Percentiles rank a stretch among this genome's conserved stretches.
phyloP scores from a whole-genome alignment of 805 yeast species.

The Clavispora phyllophila region DNA sequence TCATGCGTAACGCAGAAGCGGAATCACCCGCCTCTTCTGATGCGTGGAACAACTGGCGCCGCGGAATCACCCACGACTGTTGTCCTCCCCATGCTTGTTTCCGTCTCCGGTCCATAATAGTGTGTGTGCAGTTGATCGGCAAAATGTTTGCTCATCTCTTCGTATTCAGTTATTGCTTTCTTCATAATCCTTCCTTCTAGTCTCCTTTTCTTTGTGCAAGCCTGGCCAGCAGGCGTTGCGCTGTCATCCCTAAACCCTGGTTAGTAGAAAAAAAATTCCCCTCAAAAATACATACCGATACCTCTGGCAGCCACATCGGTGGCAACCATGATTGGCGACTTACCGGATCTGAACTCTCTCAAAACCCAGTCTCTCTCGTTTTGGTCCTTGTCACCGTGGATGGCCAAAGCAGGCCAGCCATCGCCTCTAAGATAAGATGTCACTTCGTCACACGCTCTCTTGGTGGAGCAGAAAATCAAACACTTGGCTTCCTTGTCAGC shows the following conservation, averaged over 20 bases:
- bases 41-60: not conserved
- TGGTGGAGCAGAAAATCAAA: conserved; percentile 91
- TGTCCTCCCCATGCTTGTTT: not conserved
- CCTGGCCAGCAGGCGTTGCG: conserved; percentile 1
- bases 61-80: conserved; percentile 6
- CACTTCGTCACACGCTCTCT: conserved; percentile 95
- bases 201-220: conserved; percentile 3
- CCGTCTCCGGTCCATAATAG: not conserved
- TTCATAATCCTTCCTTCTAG: conserved; percentile 5
- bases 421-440: conserved; percentile 88
- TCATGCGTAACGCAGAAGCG: not conserved
- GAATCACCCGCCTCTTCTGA: not conserved
- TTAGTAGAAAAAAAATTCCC: conserved; percentile 16
- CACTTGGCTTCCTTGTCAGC: conserved; percentile 65
- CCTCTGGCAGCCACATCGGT: conserved; percentile 99
- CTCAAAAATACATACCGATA: conserved; percentile 77
- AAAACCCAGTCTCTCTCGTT: conserved; percentile 98
- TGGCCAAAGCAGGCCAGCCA: conserved; percentile 98
- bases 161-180: conserved; percentile 3
- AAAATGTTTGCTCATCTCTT: not conserved
- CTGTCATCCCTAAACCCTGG: conserved; percentile 11
- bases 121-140: not conserved
- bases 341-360: conserved; percentile 86
- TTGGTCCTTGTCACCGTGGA: conserved; percentile 98
- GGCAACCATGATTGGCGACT: conserved; percentile 96